These are phyloP conservation scores for Boletus subparvulus DNA, from an alignment of 768 basidiomycete species.

Conservation along the genomic window DNA sequence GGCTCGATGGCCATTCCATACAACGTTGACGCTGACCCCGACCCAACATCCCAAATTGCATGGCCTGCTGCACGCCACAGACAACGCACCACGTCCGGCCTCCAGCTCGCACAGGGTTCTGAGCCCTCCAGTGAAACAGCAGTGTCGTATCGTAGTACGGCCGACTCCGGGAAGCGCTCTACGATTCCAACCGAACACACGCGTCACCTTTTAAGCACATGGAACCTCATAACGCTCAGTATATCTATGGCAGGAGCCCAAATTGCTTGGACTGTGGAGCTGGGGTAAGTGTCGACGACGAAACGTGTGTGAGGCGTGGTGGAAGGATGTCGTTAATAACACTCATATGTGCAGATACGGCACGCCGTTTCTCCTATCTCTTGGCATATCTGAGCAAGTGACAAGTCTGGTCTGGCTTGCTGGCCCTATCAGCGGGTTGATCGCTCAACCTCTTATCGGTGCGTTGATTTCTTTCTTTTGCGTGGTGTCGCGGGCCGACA, in stretches of 20 bases:
- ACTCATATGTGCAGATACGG: constrained; percentile 65
- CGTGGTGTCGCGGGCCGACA: background rate
- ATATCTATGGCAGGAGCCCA: constrained; percentile 95
- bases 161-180: constrained; percentile 29
- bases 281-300: constrained; percentile 59
- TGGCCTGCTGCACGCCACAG: constrained; percentile 58
- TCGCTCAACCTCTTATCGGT: constrained; percentile 99
- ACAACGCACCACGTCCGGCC: constrained; percentile 27
- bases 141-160: constrained; percentile 32
- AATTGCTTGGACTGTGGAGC: constrained; percentile 93
- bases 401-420: constrained; percentile 96
- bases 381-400: constrained; percentile 82
- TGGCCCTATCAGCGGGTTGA: constrained; percentile 90
- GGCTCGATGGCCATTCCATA: constrained; percentile 61
- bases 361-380: constrained; percentile 84
- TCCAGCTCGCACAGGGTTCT: constrained; percentile 23
- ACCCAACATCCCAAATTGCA: constrained; percentile 76
- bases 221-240: constrained; percentile 78
- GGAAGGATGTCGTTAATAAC: background rate
- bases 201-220: constrained; percentile 41
- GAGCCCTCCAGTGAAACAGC: constrained; percentile 21
- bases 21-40: constrained; percentile 54
- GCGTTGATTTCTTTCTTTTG: background rate
- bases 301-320: constrained; percentile 1
- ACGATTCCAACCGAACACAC: constrained; percentile 21